A percentile compares a stretch with the other conserved stretches of the same genome.
Evolutionary conservation across 495 filamentous ascomycete species (phyloP).

Genomic region (Aspergillus coremiiformis): DNA sequence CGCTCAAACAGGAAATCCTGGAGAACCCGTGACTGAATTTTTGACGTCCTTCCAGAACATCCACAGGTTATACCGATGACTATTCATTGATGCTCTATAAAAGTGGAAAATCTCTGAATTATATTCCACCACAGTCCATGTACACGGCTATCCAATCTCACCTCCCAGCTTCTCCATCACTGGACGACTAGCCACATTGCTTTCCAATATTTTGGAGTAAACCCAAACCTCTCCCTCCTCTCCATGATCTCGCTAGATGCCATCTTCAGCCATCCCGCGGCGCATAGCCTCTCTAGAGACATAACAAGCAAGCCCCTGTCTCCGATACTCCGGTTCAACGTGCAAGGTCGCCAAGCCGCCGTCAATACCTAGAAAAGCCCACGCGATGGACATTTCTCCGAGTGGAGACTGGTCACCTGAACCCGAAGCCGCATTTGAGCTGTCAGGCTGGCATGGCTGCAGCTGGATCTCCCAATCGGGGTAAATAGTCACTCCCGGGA

Average conservation of each 20-base stretch:
- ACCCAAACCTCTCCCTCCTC: slow-evolving; percentile 23
- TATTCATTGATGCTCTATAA: too few relatives aligned
- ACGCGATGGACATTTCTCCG: slow-evolving; percentile 34
- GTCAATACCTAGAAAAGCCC: slow-evolving; percentile 41
- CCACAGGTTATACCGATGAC: too few relatives aligned
- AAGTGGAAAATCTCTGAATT: neutral
- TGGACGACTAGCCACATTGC: slow-evolving; percentile 40
- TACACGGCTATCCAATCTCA: slow-evolving; percentile 25
- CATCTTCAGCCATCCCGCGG: slow-evolving; percentile 18
- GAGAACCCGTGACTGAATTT: neutral
- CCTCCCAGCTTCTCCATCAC: slow-evolving; percentile 47
- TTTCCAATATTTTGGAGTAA: slow-evolving; percentile 40
- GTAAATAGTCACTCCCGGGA: slow-evolving; percentile 33
- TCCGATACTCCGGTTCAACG: slow-evolving; percentile 42
- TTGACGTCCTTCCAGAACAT: too few relatives aligned
- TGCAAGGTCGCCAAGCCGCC: slow-evolving; percentile 42
- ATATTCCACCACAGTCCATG: slow-evolving; percentile 39
- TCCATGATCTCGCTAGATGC: slow-evolving; percentile 13
- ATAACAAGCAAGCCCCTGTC: slow-evolving; percentile 33
- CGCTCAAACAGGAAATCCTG: neutral
- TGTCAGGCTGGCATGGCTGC: neutral
- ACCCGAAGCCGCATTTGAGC: neutral
- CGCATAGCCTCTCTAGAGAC: slow-evolving; percentile 33
- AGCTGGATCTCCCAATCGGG: neutral
- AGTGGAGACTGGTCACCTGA: neutral